A percentile compares a stretch with the other conserved stretches of the same genome.
Evolutionary conservation across 1,284 basidiomycete genomes (phyloP).

Genomic region (Rhodotorula sp.): DNA sequence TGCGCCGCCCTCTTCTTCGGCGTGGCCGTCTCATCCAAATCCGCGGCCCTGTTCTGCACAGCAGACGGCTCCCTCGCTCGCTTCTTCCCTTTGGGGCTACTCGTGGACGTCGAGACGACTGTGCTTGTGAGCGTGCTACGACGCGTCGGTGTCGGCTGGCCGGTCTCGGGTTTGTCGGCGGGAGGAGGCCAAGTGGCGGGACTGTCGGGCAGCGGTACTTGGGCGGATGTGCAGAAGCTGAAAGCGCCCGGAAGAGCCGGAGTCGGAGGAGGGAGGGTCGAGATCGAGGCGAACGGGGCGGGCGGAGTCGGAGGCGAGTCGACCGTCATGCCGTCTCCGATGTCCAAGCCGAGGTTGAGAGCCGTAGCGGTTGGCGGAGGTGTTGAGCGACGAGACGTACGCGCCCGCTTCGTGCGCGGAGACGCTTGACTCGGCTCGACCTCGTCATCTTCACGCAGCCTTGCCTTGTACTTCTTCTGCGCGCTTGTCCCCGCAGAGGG

Average conservation of each 20-base stretch:
- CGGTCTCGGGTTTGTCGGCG: neutral
- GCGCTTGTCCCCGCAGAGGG: neutral
- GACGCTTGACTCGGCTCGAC: neutral
- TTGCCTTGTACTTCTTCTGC: neutral
- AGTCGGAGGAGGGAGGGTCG: slow-evolving; percentile 8
- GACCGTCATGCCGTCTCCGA: neutral
- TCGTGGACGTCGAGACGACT: too few relatives aligned
- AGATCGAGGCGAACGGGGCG: neutral
- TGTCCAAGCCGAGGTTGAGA: neutral
- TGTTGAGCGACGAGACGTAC: neutral
- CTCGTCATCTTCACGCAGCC: neutral
- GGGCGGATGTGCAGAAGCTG: neutral
- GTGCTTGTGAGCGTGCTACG: neutral
- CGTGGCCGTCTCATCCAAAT: neutral
- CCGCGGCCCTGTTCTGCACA: neutral
- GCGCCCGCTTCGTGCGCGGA: neutral
- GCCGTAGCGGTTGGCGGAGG: neutral
- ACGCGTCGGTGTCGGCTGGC: neutral
- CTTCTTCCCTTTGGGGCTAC: neutral
- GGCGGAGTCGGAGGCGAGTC: neutral
- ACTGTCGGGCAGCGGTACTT: neutral
- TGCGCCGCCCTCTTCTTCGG: neutral
- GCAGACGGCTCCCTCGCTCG: neutral
- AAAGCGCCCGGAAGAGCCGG: slow-evolving; percentile 25
- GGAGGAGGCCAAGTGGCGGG: too few relatives aligned